Evolutionary conservation across 805 yeast species (phyloP), one percentile per base, ranked within the genome.

Genomic region (Candida maris): DNA sequence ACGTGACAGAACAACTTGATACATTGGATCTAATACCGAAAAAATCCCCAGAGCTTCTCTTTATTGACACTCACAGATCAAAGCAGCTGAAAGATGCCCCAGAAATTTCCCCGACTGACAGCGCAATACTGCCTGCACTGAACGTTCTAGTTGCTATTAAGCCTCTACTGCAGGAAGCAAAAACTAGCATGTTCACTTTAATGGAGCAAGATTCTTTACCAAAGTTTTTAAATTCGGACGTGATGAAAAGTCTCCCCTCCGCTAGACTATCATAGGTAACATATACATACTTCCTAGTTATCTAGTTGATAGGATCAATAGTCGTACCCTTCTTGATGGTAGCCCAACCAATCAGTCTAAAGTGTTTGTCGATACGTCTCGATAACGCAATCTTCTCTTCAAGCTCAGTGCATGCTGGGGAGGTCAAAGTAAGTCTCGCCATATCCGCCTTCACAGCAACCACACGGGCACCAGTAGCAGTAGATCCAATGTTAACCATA

Each of bases 341-440:
- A 54, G 98, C 99, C 99, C 99, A 93, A 56, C 99, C 99, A 70
- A 93, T 93, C 64, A 93, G 76, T 77, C 99, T 93, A 96, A 97
- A 93, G 67, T 93, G 99, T 79, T 91, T 91, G 64, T 93, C 99
- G 56, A 93, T 93, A 78, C 98, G 89, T 77, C 99, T 85, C 30
- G 97, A 88, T 59, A 93, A 73, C 26, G 99, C 99, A 65, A 93
- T 91, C 82, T 93, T 91, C 72, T 93, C 99, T 52, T 94, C 86
- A 34, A 91, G 76, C 72, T 91, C 97, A 25, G 99, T 91, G 80
- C 99, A 93, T 32, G 97, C 98, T 38, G 99, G 98, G 32, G 96
- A 81, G 32, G 97, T 91, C 61, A 93, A 77, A 61, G 87, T 88
- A 59, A 93, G 75, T 75, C 96, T 86, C 30, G 98, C 98, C 96